Percentiles rank a stretch among this genome's conserved stretches.
phyloP scores from a whole-genome alignment of 805 yeast species.

The Pichia nakasei region DNA sequence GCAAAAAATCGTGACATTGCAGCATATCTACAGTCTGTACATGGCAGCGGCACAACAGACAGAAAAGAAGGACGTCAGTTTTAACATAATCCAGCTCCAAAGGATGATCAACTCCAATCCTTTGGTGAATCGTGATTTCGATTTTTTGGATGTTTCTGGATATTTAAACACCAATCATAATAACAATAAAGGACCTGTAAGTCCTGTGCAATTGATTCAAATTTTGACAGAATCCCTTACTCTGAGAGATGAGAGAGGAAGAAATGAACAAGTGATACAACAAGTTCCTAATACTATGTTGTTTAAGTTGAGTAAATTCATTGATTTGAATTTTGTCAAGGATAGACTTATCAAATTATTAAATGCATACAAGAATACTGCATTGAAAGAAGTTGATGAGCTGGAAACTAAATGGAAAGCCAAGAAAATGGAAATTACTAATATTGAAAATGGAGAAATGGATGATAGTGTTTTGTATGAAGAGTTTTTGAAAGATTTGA shows the following conservation, averaged over 20 bases:
- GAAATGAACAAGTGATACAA: conserved; percentile 23
- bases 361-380: conserved; percentile 25
- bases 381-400: conserved; percentile 28
- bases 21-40: conserved; percentile 29
- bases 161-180: conserved; percentile 14
- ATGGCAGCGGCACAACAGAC: conserved; percentile 27
- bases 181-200: conserved; percentile 11
- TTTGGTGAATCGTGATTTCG: conserved; percentile 28
- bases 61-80: conserved; percentile 26
- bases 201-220: conserved; percentile 29
- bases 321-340: conserved; percentile 25
- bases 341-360: conserved; percentile 27
- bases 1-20: conserved; percentile 30
- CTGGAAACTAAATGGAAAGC: conserved; percentile 30
- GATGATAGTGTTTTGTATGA: conserved; percentile 26
- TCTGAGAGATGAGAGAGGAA: conserved; percentile 21
- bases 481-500: conserved; percentile 19
- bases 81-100: conserved; percentile 28
- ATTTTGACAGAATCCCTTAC: conserved; percentile 29
- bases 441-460: conserved; percentile 33
- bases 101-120: conserved; percentile 30
- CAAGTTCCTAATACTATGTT: conserved; percentile 28
- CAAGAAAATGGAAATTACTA: conserved; percentile 30
- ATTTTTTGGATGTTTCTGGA: conserved; percentile 24
- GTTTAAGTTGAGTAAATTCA: conserved; percentile 24